phyloP scores from a whole-genome alignment of 192 early-diverging fungal genomes.

The Coemansia sp. region DNA sequence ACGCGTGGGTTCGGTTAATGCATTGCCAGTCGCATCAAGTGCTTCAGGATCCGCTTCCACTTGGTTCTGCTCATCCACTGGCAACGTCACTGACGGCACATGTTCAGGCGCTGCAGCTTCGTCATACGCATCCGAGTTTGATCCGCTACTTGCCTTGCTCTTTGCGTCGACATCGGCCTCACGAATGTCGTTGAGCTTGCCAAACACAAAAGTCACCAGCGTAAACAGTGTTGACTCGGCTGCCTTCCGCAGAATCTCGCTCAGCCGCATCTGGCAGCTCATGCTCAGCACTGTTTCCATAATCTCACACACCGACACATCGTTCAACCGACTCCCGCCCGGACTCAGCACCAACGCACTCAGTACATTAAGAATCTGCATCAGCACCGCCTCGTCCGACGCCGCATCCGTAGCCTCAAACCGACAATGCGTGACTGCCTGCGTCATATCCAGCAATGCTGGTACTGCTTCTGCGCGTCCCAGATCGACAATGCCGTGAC shows the following conservation, averaged over 20 bases:
- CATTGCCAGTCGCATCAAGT: background rate
- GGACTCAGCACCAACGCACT: constrained; percentile 71
- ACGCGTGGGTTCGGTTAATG: background rate
- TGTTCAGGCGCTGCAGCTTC: background rate
- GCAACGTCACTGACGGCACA: background rate
- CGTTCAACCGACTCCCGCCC: constrained; percentile 68
- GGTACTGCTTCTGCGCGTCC: constrained; percentile 20
- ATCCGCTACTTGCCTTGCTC: no score
- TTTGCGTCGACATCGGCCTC: constrained; percentile 6
- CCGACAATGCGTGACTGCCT: constrained; percentile 90
- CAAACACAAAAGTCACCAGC: constrained; percentile 51
- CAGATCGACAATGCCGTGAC: constrained; percentile 68
- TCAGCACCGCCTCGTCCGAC: constrained; percentile 91
- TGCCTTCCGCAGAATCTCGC: constrained; percentile 56
- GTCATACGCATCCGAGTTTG: background rate
- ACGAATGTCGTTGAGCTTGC: constrained; percentile 22
- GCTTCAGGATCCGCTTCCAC: background rate
- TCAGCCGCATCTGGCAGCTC: constrained; percentile 90
- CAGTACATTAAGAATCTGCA: constrained; percentile 82
- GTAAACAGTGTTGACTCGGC: constrained; percentile 52
- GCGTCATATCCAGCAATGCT: constrained; percentile 51
- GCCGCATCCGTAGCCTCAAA: constrained; percentile 93
- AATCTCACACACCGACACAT: constrained; percentile 94
- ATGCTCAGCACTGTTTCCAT: constrained; percentile 96
- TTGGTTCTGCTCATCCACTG: background rate